Percentiles rank a stretch among this genome's conserved stretches.
These are phyloP conservation scores for Parasarocladium wereldwijsianum DNA, from an alignment of 2,329 filamentous ascomycete species.

Conservation along the genomic window DNA sequence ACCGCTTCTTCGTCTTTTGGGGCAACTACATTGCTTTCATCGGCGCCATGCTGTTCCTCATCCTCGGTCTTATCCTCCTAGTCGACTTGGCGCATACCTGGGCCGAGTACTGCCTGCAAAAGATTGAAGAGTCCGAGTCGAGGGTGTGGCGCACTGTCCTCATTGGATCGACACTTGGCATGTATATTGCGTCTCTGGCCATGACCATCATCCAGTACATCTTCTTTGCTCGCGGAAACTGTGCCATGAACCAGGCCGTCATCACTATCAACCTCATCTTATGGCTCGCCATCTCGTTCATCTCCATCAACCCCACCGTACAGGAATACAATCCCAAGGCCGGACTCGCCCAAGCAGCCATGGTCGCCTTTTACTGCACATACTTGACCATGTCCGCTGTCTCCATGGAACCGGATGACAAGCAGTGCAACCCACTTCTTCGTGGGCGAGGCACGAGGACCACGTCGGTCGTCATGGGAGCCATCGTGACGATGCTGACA, in stretches of 20 bases:
- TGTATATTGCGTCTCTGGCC: slow-evolving; percentile 80
- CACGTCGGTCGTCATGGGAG: slow-evolving; percentile 81
- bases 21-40: slow-evolving; percentile 85
- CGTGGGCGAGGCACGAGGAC: slow-evolving; percentile 75
- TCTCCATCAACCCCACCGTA: slow-evolving; percentile 80
- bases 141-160: slow-evolving; percentile 71
- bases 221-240: slow-evolving; percentile 73
- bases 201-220: slow-evolving; percentile 97
- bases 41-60: slow-evolving; percentile 82
- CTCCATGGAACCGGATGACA: slow-evolving; percentile 93
- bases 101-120: slow-evolving; percentile 89
- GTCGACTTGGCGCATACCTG: slow-evolving; percentile 93
- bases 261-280: slow-evolving; percentile 89
- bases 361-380: slow-evolving; percentile 96
- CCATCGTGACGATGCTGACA: slow-evolving; percentile 90
- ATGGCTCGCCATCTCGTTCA: slow-evolving; percentile 62
- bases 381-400: slow-evolving; percentile 97
- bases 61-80: slow-evolving; percentile 80
- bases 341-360: slow-evolving; percentile 90
- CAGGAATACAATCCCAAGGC: slow-evolving; percentile 90
- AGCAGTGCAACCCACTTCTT: slow-evolving; percentile 84
- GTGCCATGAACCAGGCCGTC: slow-evolving; percentile 90
- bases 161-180: slow-evolving; percentile 81
- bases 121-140: slow-evolving; percentile 85
- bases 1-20: slow-evolving; percentile 88